Conservation (phyloP, 179 eudicot genomes). For the Actinidia polygama region DNA sequence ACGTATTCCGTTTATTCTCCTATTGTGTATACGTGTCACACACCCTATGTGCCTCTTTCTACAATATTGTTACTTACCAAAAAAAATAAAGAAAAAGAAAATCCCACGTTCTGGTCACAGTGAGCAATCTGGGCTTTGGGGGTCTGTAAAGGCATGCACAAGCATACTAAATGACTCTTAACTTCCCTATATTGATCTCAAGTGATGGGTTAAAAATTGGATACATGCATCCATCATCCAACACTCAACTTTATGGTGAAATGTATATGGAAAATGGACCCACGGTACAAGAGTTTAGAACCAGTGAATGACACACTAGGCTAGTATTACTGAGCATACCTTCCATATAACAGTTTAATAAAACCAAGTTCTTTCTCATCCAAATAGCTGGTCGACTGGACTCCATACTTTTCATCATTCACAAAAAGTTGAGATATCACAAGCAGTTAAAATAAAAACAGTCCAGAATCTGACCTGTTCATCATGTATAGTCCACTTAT, state of each 20-base stretch:
- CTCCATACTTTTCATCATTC: constrained; percentile 22
- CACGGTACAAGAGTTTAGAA: not conserved
- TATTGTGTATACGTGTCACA: not conserved
- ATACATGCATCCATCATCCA: not conserved
- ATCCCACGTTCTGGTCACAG: not conserved
- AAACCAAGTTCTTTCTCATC: constrained; percentile 47
- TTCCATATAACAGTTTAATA: constrained; percentile 61
- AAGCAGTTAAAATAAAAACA: constrained; percentile 10
- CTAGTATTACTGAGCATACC: constrained; percentile 33
- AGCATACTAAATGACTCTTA: not conserved
- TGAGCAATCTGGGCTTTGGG: not conserved
- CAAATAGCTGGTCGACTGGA: constrained; percentile 25
- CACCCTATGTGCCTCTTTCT: not conserved
- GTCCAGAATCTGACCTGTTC: constrained; percentile 45
- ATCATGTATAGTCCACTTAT: constrained; percentile 70
- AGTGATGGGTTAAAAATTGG: too few relatives aligned
- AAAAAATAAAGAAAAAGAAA: not conserved
- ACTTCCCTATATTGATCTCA: too few relatives aligned
- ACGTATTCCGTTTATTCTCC: too few relatives aligned
- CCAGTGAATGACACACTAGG: not conserved
- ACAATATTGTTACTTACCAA: not conserved
- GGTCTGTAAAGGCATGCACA: not conserved
- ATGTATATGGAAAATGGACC: not conserved
- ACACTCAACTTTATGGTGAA: not conserved
- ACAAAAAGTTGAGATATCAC: not conserved